phyloP scores from a whole-genome alignment of 495 filamentous ascomycete genomes.

The Cercophora samala region DNA sequence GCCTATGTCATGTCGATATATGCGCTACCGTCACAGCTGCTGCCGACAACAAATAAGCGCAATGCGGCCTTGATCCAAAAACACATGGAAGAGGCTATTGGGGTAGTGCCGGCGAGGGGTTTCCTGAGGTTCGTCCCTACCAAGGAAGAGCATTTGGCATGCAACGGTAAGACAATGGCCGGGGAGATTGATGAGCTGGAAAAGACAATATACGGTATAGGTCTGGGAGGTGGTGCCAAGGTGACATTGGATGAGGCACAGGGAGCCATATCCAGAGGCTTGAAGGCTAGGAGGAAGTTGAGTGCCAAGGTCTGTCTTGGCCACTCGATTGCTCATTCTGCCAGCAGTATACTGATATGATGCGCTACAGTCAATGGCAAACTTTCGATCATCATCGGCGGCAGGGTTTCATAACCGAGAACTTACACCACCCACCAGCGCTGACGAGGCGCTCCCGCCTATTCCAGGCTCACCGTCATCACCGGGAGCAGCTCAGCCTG shows the following conservation, averaged over 20 bases:
- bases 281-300: constrained; percentile 31
- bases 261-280: constrained; percentile 6
- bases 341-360: neutral
- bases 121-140: constrained; percentile 67
- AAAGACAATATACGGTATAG: constrained; percentile 27
- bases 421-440: constrained; percentile 31
- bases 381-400: constrained; percentile 18
- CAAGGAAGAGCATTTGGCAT: constrained; percentile 66
- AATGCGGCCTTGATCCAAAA: constrained; percentile 72
- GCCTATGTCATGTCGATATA: constrained; percentile 78
- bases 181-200: constrained; percentile 63
- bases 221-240: neutral
- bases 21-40: constrained; percentile 63
- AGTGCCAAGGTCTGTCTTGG: constrained; percentile 32
- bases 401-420: constrained; percentile 15
- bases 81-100: constrained; percentile 64
- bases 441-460: constrained; percentile 22
- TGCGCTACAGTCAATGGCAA: constrained; percentile 23
- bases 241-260: neutral
- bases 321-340: neutral
- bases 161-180: constrained; percentile 63
- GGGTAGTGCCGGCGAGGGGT: constrained; percentile 60
- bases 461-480: constrained; percentile 17
- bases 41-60: constrained; percentile 75
- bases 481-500: neutral